Evolutionary conservation across 2,329 filamentous ascomycete species (phyloP), one percentile per base, ranked within the genome.

Genomic region (Stagonosporopsis cucurbitacearum): DNA sequence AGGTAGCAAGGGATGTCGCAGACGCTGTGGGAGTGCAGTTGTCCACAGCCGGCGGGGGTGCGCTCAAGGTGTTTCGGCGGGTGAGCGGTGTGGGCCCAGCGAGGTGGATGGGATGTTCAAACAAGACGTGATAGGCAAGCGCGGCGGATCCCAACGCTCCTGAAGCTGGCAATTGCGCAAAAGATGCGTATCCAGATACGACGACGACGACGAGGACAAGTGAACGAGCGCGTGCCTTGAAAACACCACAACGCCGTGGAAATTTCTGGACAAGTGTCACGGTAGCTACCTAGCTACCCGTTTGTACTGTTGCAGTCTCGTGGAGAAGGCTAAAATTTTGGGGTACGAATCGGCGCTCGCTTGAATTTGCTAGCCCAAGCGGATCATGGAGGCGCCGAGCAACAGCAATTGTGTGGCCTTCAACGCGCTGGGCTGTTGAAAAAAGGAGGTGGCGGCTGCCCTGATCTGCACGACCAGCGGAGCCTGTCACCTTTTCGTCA

Each of bases 21-120:
- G 20, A 33, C 47, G 47, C 50, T 50, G 40, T 44, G 55, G 42
- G 47, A 53, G 58, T 36, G 47, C 54, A 54, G 43, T 49, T 40
- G 46, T 45, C 33, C 49, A 33, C 53, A 43, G 51, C 53, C 49
- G 51, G 64, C 59, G 65, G 62, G 60, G 63, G 54, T 46, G 48
- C n/a, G 48, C 61, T 58, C 62, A 60, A 62, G 60, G 53, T 62
- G 60, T 63, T 64, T 66, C 58, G 63, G 63, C 58, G 66, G 57
- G 61, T 59, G 56, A 65, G 69, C 67, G 69, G 69, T 71, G 69
- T 70, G 68, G 57, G 59, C 55, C 55, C 57, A 60, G 58, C 55
- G 64, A 53, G 56, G 13, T 32, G 30, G 30, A 62, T 55, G 48
- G 30, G 30, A 62, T 55, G 48, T 64, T 64, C 62, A 64, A 67